Percentiles rank a stretch among this genome's conserved stretches.
Evolutionary conservation across 2,329 filamentous ascomycete genomes (phyloP).

Genomic region (Pyrenochaeta sp.): DNA sequence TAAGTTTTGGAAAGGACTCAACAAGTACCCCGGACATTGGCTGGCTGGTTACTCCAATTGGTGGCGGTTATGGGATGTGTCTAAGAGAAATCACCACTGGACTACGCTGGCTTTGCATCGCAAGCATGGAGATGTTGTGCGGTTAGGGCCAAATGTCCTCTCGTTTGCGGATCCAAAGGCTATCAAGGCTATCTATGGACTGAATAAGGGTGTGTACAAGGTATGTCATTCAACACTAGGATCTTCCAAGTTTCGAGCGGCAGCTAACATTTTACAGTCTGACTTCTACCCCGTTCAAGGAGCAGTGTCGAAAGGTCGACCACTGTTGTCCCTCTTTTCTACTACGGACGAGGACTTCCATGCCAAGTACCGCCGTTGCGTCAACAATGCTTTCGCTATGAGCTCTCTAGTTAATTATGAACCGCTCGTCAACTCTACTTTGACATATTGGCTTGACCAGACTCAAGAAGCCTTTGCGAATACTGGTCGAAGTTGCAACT

Average conservation of each 20-base stretch:
- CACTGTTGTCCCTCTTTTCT: conserved; percentile 76
- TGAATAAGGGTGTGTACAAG: conserved; percentile 84
- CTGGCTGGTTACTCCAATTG: conserved; percentile 73
- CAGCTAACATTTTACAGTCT: conserved; percentile 60
- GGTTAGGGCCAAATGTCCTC: conserved; percentile 75
- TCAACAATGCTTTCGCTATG: conserved; percentile 82
- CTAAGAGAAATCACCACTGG: conserved; percentile 67
- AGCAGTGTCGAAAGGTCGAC: conserved; percentile 71
- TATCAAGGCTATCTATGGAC: conserved; percentile 77
- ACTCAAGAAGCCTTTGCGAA: conserved; percentile 53
- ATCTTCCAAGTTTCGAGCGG: not conserved
- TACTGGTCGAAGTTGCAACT: conserved; percentile 62
- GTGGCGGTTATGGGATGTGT: conserved; percentile 78
- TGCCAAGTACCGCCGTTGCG: conserved; percentile 74
- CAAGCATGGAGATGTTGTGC: conserved; percentile 75
- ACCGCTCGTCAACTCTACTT: conserved; percentile 78
- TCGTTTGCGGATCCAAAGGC: conserved; percentile 78
- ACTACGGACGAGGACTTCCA: conserved; percentile 79
- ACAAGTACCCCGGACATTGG: conserved; percentile 75
- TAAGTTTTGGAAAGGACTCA: conserved; percentile 64
- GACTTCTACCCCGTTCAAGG: conserved; percentile 84
- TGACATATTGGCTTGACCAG: conserved; percentile 70
- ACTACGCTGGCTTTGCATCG: conserved; percentile 73
- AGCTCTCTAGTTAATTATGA: conserved; percentile 79
- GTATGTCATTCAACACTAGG: conserved; percentile 50